These are phyloP conservation scores for Nemania bipapillata DNA, from an alignment of 2,329 filamentous ascomycete genomes.

Conservation along the genomic window DNA sequence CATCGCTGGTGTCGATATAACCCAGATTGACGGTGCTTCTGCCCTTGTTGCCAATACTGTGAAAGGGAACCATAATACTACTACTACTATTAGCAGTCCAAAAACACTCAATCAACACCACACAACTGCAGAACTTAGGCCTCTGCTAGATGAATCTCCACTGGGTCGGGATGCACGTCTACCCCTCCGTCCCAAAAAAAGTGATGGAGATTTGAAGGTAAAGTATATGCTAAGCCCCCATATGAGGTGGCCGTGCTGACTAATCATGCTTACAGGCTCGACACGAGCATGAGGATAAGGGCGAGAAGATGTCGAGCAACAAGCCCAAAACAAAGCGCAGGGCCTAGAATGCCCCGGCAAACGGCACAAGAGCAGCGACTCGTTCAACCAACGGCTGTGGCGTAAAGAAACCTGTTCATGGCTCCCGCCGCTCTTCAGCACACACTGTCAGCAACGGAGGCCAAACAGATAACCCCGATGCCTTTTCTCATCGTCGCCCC, in stretches of 20 bases:
- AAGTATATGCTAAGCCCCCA: neutral
- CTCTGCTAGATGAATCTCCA: neutral
- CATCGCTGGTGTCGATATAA: conserved; percentile 36
- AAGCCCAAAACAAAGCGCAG: conserved; percentile 1
- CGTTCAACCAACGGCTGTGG: neutral
- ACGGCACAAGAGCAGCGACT: neutral
- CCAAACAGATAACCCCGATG: neutral
- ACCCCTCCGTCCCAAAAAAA: neutral
- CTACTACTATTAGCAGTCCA: neutral
- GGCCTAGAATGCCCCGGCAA: neutral
- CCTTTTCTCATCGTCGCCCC: conserved; percentile 2
- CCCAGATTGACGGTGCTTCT: conserved; percentile 26
- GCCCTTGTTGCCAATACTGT: conserved; percentile 28
- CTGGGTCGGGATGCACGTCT: neutral
- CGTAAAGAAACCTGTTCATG: neutral
- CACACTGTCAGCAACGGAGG: neutral
- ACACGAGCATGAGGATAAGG: neutral
- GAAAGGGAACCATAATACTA: neutral
- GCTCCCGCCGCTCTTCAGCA: neutral
- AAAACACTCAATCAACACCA: neutral
- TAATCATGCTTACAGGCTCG: neutral
- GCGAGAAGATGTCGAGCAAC: neutral
- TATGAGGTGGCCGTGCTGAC: neutral
- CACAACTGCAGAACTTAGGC: neutral
- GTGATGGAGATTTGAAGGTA: neutral